Percentiles rank a stretch among this genome's conserved stretches.
Conservation (phyloP, 225 moss, liverwort and hornwort genomes). For the Takakia lepidozioides region DNA sequence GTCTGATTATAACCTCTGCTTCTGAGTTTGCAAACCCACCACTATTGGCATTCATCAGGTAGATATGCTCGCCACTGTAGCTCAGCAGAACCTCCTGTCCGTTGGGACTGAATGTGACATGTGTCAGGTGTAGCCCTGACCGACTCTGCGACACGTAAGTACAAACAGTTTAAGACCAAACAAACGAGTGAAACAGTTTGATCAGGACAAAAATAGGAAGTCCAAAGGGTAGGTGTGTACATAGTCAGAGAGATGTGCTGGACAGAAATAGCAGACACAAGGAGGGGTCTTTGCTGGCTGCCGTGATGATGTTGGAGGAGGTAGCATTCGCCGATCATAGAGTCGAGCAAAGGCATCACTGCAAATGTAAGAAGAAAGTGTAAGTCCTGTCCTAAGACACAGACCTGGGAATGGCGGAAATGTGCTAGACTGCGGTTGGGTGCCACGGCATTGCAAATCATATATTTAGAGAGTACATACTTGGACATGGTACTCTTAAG, state of each 20-base stretch:
- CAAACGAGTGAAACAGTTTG: not conserved
- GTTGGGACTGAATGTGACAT: constrained; percentile 91
- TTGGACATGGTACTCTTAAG: too few species aligned
- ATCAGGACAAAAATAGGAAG: not conserved
- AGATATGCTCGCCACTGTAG: constrained; percentile 98
- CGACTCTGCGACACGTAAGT: constrained; percentile 77
- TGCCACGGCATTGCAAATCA: too few species aligned
- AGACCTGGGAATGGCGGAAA: not conserved
- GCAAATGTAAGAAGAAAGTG: constrained; percentile 12
- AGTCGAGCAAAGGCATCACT: constrained; percentile 99
- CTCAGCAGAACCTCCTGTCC: constrained; percentile 93
- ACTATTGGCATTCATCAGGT: constrained; percentile 72
- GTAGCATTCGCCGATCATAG: constrained; percentile 98
- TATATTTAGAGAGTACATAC: too few species aligned
- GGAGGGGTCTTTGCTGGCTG: constrained; percentile 69
- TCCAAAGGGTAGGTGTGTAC: constrained; percentile 29
- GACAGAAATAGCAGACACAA: constrained; percentile 96
- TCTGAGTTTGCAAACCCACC: constrained; percentile 29
- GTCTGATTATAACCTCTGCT: too few species aligned
- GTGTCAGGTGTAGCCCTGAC: constrained; percentile 87
- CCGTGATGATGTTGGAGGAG: constrained; percentile 71
- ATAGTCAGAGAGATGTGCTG: constrained; percentile 91
- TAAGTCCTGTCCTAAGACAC: not conserved
- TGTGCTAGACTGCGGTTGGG: too few species aligned
- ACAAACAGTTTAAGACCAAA: not conserved